phyloP scores from a whole-genome alignment of 2,329 filamentous ascomycete species.

The Verticillium longisporum region DNA sequence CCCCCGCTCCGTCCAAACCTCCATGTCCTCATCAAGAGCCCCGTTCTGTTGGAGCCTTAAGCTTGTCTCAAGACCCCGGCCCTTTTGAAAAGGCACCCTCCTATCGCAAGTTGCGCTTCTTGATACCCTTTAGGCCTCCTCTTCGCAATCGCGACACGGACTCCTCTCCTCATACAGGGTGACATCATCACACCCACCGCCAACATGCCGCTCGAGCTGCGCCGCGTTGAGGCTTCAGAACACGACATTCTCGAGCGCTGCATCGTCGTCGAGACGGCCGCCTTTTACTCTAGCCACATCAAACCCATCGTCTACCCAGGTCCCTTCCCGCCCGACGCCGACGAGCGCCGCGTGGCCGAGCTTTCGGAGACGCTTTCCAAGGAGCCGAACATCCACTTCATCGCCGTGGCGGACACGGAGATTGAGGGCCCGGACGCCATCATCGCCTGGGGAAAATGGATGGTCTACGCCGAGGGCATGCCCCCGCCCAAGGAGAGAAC shows the following conservation, averaged over 20 bases:
- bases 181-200: background rate
- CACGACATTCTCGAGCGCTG: slow-evolving; percentile 12
- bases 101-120: no score
- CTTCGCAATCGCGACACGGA: no score
- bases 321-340: slow-evolving; percentile 16
- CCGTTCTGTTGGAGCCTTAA: background rate
- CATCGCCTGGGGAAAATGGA: slow-evolving; percentile 29
- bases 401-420: slow-evolving; percentile 11
- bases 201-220: slow-evolving; percentile 9
- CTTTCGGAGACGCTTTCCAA: slow-evolving; percentile 12
- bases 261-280: background rate
- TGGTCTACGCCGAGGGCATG: slow-evolving; percentile 19
- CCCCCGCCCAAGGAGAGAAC: slow-evolving; percentile 15
- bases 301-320: slow-evolving; percentile 19
- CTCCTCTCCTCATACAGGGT: no score
- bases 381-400: slow-evolving; percentile 6
- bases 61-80: no score
- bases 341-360: slow-evolving; percentile 14
- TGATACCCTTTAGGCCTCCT: background rate
- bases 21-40: background rate
- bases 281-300: background rate
- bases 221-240: slow-evolving; percentile 2
- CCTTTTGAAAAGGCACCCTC: no score
- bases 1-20: background rate
- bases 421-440: slow-evolving; percentile 16